Conservation (phyloP, 768 basidiomycete species). For the Asterophora lycoperdoides region DNA sequence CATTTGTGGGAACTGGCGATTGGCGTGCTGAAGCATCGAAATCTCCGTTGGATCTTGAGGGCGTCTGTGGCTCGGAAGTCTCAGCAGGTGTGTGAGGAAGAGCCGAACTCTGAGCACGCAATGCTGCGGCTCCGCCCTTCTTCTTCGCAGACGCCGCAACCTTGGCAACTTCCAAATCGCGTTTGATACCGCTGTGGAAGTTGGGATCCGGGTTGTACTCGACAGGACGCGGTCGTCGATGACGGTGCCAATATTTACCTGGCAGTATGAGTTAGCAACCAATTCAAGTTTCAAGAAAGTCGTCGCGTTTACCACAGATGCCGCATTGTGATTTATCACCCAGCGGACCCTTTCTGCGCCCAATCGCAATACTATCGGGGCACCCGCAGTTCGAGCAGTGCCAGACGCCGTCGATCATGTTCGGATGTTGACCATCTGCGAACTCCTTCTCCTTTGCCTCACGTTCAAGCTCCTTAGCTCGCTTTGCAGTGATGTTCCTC, state of each 20-base stretch:
- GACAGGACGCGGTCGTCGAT: slow-evolving; percentile 75
- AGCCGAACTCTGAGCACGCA: slow-evolving; percentile 42
- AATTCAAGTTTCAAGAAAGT: slow-evolving; percentile 10
- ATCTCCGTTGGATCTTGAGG: slow-evolving; percentile 35
- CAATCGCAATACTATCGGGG: slow-evolving; percentile 81
- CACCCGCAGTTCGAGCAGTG: slow-evolving; percentile 95
- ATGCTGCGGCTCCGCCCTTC: slow-evolving; percentile 48
- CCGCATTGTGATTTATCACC: slow-evolving; percentile 91
- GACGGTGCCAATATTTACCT: slow-evolving; percentile 92
- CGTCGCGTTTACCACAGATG: slow-evolving; percentile 65
- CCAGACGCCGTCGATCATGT: slow-evolving; percentile 84
- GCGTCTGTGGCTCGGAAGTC: slow-evolving; percentile 52
- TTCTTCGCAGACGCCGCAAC: slow-evolving; percentile 45
- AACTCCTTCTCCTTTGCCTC: slow-evolving; percentile 84
- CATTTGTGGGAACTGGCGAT: slow-evolving; percentile 29
- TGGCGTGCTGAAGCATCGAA: slow-evolving; percentile 29
- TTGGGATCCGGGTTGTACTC: slow-evolving; percentile 75
- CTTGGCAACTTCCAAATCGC: slow-evolving; percentile 54
- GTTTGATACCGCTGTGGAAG: slow-evolving; percentile 55
- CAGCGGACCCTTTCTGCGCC: slow-evolving; percentile 82
- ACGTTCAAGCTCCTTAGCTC: slow-evolving; percentile 69
- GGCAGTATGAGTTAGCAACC: no score
- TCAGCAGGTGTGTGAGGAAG: slow-evolving; percentile 36
- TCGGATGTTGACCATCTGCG: slow-evolving; percentile 77
- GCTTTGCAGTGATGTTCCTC: slow-evolving; percentile 51